Evolutionary conservation across 257 asterid genomes (phyloP).

Genomic region (Orobanche coerulescens): DNA sequence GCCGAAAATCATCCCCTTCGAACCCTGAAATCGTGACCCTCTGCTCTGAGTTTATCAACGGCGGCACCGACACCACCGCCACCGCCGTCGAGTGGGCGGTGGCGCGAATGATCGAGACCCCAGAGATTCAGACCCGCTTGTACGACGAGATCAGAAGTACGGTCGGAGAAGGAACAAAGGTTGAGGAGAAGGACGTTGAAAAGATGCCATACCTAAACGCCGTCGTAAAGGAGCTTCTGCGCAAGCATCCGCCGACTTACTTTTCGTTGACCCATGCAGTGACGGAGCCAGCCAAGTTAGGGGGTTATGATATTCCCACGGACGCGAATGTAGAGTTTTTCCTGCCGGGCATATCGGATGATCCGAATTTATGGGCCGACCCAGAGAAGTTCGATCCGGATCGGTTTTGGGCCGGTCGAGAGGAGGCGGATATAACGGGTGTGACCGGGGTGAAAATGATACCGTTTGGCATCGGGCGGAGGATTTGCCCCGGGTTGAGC

Average conservation of each 20-base stretch:
- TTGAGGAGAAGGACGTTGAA: constrained; percentile 76
- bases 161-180: constrained; percentile 42
- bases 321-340: constrained; percentile 63
- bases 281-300: constrained; percentile 54
- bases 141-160: constrained; percentile 48
- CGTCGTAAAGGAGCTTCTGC: constrained; percentile 67
- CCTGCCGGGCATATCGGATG: constrained; percentile 57
- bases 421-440: constrained; percentile 86
- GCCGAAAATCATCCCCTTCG: constrained; percentile 65
- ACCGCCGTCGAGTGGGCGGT: constrained; percentile 87
- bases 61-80: constrained; percentile 97
- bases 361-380: constrained; percentile 67
- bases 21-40: constrained; percentile 64
- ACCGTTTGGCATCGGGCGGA: constrained; percentile 85
- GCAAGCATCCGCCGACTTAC: constrained; percentile 91
- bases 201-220: constrained; percentile 78
- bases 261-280: constrained; percentile 69
- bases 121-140: constrained; percentile 42
- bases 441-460: constrained; percentile 70
- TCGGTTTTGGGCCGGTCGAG: constrained; percentile 47
- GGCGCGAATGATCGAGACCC: constrained; percentile 65
- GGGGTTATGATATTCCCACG: constrained; percentile 70
- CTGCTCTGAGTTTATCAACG: constrained; percentile 81
- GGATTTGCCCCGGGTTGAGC: constrained; percentile 85
- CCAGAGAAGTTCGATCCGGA: constrained; percentile 78